Conservation (phyloP, 345 rosid genomes). For the Salix exigua region DNA sequence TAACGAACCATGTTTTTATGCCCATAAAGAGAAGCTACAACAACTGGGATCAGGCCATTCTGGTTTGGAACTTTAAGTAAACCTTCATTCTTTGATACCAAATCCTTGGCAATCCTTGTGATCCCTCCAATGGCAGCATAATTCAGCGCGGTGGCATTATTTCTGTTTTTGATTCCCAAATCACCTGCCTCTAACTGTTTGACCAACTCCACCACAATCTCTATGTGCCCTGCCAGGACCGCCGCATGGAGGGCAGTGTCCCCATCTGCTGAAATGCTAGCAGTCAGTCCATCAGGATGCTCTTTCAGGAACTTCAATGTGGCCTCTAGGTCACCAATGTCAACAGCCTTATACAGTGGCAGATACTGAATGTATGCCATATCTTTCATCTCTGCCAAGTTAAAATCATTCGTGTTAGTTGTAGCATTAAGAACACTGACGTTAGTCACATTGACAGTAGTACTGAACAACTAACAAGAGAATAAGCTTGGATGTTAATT, state of each 20-base stretch:
- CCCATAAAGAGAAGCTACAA: conserved; percentile 65
- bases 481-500: neutral
- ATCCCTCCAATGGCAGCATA: conserved; percentile 73
- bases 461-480: neutral
- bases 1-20: conserved; percentile 51
- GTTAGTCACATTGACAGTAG: neutral
- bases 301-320: conserved; percentile 39
- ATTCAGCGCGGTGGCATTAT: conserved; percentile 54
- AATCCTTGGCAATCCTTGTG: conserved; percentile 47
- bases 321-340: conserved; percentile 49
- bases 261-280: conserved; percentile 49
- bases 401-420: neutral
- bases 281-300: conserved; percentile 36
- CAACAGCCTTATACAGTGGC: conserved; percentile 50
- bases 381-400: conserved; percentile 11
- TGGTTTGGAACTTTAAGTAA: conserved; percentile 42
- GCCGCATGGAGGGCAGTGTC: conserved; percentile 66
- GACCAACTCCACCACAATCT: conserved; percentile 53
- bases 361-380: conserved; percentile 28
- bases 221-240: conserved; percentile 55
- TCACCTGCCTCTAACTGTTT: conserved; percentile 14
- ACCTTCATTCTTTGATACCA: conserved; percentile 38
- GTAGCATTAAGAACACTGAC: neutral
- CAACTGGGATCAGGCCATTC: conserved; percentile 49
- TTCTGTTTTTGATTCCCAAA: conserved; percentile 31